Evolutionary conservation across 352 stramenopile genomes (phyloP).

Genomic region (Pythium dissotocum): DNA sequence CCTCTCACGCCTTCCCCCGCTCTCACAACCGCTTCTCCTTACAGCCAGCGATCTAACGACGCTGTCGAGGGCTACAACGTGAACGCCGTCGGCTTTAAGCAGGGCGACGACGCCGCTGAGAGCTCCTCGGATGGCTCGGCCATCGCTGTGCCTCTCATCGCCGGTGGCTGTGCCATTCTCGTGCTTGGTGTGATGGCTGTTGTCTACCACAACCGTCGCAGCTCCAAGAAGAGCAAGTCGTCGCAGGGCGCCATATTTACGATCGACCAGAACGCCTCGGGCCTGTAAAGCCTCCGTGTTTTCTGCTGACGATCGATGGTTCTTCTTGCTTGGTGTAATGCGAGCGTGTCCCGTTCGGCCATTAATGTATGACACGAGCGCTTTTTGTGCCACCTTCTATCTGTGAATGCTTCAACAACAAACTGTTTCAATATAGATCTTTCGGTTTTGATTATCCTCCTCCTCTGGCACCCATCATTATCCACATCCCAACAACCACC

Average conservation of each 20-base stretch:
- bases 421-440: conserved; percentile 18
- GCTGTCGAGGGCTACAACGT: conserved; percentile 31
- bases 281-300: conserved; percentile 44
- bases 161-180: conserved; percentile 38
- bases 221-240: conserved; percentile 48
- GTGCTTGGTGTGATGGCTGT: conserved; percentile 50
- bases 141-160: conserved; percentile 29
- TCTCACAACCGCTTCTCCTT: conserved; percentile 16
- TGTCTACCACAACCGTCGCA: conserved; percentile 70
- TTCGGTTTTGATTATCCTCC: conserved; percentile 1
- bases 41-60: conserved; percentile 5
- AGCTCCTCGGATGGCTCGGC: conserved; percentile 8
- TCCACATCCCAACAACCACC: not conserved
- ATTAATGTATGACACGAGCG: conserved; percentile 28
- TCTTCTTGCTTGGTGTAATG: conserved; percentile 32
- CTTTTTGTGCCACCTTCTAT: conserved; percentile 20
- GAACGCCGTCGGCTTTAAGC: conserved; percentile 43
- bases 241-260: conserved; percentile 72
- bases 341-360: conserved; percentile 26
- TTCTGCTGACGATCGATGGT: conserved; percentile 8
- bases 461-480: not conserved
- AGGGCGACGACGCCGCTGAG: conserved; percentile 24
- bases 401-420: not conserved
- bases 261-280: conserved; percentile 70
- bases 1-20: conserved; percentile 11